Base-by-base conservation (phyloP, 208 protist genomes). In the Crithidia sp. region DNA sequence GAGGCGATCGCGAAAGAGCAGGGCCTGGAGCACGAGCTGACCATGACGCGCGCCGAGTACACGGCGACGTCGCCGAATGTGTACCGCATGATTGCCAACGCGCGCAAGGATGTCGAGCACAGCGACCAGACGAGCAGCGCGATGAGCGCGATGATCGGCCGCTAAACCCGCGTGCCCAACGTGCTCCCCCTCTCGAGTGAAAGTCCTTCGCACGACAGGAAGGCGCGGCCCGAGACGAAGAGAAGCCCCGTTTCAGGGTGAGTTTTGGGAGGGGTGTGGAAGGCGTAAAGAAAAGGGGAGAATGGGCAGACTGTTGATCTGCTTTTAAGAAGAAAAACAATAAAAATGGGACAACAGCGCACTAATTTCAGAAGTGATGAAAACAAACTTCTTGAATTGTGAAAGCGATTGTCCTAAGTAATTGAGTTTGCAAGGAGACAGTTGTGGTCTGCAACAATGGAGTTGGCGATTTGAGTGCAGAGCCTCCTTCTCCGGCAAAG, bases 1-100 rank as follows among this genome's bases (percentile, higher is more conserved):
- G 37, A 74, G 36, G 87, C 85, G 61, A 86, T 91, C 67, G 86
- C 85, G 47, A 89, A 90, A 81, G 80, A 74, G 52, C 75, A 89
- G 67, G 89, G 89, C 17, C 81, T 81, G 53, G 84, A 85, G 79
- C 78, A 84, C 14, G 84, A 94, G 60, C 74, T 94, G 50, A 71
- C 77, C 28, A 76, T 90, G 43, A 37, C 39, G n/a, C 58, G 73
- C 56, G 57, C 77, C 49, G 81, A 88, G 72, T 80, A 79, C 67
- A 77, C 57, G 36, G 79, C 74, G 7, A 68, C 78, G 47, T 73
- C 74, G 59, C 86, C 86, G 61, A 77, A 88, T 49, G 76, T 94
- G 53, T 63, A 69, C 60, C 82, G 80, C 64, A 61, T 89, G 49
- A 50, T 78, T 5, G 65, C 65, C 61, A 69, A 80, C 44, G 74